phyloP scores from a whole-genome alignment of 495 filamentous ascomycete genomes.

The Entonaema liquescens region DNA sequence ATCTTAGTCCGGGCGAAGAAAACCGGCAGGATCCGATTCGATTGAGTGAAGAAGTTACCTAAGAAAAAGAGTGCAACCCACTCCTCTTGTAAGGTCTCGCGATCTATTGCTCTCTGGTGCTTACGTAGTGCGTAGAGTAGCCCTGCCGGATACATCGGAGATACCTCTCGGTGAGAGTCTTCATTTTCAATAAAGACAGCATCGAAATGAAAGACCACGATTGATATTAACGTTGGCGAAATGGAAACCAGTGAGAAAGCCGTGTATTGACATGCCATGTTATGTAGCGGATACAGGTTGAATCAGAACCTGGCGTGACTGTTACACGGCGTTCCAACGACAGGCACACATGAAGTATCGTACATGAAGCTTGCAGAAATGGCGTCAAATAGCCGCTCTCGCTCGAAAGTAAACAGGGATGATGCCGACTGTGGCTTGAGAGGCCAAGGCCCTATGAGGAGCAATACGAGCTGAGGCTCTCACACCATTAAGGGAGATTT shows the following conservation, averaged over 20 bases:
- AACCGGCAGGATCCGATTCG: conserved; percentile 38
- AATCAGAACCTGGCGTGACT: conserved; percentile 28
- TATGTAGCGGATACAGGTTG: conserved; percentile 14
- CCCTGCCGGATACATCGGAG: conserved; percentile 16
- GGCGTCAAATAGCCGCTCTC: conserved; percentile 36
- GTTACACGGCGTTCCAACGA: conserved; percentile 18
- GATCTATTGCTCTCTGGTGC: conserved; percentile 10
- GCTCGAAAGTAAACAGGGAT: conserved; percentile 25
- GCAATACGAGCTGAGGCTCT: conserved; percentile 42
- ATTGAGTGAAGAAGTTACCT: background rate
- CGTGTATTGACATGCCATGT: conserved; percentile 11
- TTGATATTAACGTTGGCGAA: background rate
- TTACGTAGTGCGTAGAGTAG: background rate
- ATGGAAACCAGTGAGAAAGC: conserved; percentile 8
- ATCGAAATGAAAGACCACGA: conserved; percentile 5
- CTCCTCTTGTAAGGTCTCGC: background rate
- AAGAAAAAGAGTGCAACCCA: background rate
- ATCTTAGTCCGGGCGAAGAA: conserved; percentile 51
- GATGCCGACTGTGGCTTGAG: conserved; percentile 21
- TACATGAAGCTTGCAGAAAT: conserved; percentile 37
- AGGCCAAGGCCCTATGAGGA: conserved; percentile 34
- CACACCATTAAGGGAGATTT: conserved; percentile 14
- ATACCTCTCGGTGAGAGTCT: conserved; percentile 17
- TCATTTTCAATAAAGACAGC: conserved; percentile 12
- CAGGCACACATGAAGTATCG: conserved; percentile 14